A percentile compares a stretch with the other conserved stretches of the same genome.
Conservation (phyloP, 2,329 filamentous ascomycete genomes). For the Cladosporium sp. region DNA sequence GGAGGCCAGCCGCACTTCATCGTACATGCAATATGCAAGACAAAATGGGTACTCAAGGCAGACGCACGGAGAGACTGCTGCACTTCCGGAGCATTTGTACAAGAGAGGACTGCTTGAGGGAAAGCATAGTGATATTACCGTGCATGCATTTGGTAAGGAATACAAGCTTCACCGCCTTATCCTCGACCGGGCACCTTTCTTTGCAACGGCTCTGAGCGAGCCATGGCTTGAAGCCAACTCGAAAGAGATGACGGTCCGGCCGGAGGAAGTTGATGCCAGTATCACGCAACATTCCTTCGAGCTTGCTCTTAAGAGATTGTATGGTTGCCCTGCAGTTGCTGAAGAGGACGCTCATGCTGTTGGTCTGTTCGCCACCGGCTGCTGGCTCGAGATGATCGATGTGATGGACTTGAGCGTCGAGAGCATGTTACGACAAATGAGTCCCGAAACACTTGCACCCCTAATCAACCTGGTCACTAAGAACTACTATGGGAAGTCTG, state of each 20-base stretch:
- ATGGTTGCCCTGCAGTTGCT: constrained; percentile 50
- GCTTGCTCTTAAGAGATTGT: constrained; percentile 55
- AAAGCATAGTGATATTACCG: constrained; percentile 55
- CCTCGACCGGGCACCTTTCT: constrained; percentile 58
- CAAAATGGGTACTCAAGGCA: constrained; percentile 19
- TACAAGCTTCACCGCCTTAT: constrained; percentile 57
- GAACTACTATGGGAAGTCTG: constrained; percentile 58
- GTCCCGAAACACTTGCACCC: constrained; percentile 48
- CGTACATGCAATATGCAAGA: constrained; percentile 37
- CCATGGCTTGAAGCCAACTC: constrained; percentile 57
- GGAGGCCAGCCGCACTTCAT: constrained; percentile 42
- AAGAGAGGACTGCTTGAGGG: constrained; percentile 53
- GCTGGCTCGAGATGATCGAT: constrained; percentile 60
- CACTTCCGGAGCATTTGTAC: constrained; percentile 54
- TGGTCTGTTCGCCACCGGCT: constrained; percentile 56
- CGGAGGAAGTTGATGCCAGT: constrained; percentile 55
- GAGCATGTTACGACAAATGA: constrained; percentile 57
- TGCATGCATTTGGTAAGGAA: constrained; percentile 53
- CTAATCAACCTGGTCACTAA: constrained; percentile 55
- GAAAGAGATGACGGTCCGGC: constrained; percentile 54
- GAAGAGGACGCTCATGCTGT: constrained; percentile 56
- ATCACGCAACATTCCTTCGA: constrained; percentile 57
- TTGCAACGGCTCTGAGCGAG: constrained; percentile 54
- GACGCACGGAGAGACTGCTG: constrained; percentile 26
- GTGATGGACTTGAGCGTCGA: constrained; percentile 55